Conservation (phyloP, 2,329 filamentous ascomycete species). For the Phyllachora maydis region DNA sequence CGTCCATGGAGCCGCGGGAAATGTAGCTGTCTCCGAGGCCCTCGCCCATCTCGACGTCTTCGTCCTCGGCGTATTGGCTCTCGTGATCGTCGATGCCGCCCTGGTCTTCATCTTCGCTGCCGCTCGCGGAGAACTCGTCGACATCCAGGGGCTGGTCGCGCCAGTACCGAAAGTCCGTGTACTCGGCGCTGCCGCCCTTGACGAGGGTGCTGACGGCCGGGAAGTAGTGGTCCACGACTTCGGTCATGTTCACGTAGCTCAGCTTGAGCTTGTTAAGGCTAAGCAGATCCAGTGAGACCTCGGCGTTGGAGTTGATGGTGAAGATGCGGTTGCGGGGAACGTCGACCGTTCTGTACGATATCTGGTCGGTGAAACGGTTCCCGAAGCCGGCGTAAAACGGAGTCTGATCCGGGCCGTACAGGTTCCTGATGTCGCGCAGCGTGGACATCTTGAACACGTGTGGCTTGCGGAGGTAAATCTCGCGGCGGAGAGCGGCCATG, state of each 20-base stretch:
- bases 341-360: constrained; percentile 89
- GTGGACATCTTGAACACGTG: constrained; percentile 99
- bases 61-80: constrained; percentile 12
- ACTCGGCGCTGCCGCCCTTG: constrained; percentile 78
- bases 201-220: constrained; percentile 76
- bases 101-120: constrained; percentile 37
- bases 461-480: constrained; percentile 88
- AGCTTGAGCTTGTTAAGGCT: constrained; percentile 90
- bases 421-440: constrained; percentile 73
- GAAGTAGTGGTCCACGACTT: constrained; percentile 96
- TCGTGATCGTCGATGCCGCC: constrained; percentile 25
- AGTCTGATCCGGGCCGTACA: constrained; percentile 58
- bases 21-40: constrained; percentile 22
- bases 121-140: constrained; percentile 75
- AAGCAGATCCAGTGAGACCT: constrained; percentile 78
- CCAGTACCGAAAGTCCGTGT: constrained; percentile 96
- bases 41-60: constrained; percentile 20
- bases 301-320: constrained; percentile 89
- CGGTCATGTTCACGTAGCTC: constrained; percentile 90
- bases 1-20: constrained; percentile 14
- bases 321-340: constrained; percentile 91
- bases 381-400: constrained; percentile 97
- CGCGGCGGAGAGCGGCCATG: constrained; percentile 76
- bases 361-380: constrained; percentile 85
- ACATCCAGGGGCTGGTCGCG: constrained; percentile 65